These are phyloP conservation scores for Trichopus zeylanicus DNA, from an alignment of 116 monocot genomes.

Conservation along the genomic window DNA sequence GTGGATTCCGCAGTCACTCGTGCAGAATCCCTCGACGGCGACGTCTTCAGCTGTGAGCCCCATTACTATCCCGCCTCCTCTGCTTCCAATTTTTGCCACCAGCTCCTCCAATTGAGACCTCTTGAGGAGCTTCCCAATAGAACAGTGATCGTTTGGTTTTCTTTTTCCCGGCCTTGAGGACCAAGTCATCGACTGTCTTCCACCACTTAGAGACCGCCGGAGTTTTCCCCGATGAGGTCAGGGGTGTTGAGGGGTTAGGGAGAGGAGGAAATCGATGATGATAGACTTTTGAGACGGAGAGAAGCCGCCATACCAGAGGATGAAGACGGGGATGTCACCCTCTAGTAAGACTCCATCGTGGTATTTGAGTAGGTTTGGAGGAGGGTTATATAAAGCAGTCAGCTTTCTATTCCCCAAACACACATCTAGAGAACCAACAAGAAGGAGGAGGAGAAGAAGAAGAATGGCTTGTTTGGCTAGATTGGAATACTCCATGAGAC, in stretches of 20 bases:
- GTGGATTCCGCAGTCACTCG: conserved; percentile 29
- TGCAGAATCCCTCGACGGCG: conserved; percentile 43
- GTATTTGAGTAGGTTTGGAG: conserved; percentile 16
- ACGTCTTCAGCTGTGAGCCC: conserved; percentile 36
- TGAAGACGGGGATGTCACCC: conserved; percentile 33
- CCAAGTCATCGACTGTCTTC: conserved; percentile 14
- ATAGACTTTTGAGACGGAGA: conserved; percentile 25
- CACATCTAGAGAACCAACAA: neutral
- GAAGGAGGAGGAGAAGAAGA: neutral
- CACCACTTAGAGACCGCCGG: conserved; percentile 30
- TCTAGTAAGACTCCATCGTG: conserved; percentile 30
- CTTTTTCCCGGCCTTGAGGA: conserved; percentile 6
- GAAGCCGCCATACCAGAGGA: conserved; percentile 44
- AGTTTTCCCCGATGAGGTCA: neutral
- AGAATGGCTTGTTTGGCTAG: neutral
- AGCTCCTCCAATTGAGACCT: conserved; percentile 15
- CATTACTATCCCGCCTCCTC: neutral
- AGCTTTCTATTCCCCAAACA: conserved; percentile 16
- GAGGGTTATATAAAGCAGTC: conserved; percentile 8
- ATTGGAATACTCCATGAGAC: neutral
- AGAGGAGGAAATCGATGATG: conserved; percentile 37
- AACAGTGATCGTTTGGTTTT: conserved; percentile 15
- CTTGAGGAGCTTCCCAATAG: conserved; percentile 25
- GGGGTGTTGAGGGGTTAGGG: conserved; percentile 15
- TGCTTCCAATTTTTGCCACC: neutral